Conservation (phyloP, 805 yeast species). For the Limtongia smithiae region DNA sequence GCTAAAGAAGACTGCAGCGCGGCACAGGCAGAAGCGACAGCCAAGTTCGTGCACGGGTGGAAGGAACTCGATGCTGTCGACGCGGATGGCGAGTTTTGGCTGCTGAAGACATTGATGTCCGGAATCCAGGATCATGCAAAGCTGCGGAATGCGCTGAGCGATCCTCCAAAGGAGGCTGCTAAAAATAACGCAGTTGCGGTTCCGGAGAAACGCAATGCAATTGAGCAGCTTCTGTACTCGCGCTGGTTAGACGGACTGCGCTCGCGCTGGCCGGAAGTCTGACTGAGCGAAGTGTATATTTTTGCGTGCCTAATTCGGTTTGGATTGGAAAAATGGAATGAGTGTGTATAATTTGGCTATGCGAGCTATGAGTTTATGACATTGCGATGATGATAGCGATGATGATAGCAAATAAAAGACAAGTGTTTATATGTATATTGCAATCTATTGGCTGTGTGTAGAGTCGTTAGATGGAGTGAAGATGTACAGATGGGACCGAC, state of each 20-base stretch:
- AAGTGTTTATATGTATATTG: no score
- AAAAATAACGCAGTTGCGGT: no score
- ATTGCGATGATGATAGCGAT: neutral
- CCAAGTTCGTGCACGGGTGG: slow-evolving; percentile 21
- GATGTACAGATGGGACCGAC: no score
- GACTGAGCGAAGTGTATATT: neutral
- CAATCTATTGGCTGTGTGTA: no score
- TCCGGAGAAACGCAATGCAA: slow-evolving; percentile 1
- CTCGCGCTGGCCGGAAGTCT: slow-evolving; percentile 26
- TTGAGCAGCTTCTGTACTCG: slow-evolving; percentile 28
- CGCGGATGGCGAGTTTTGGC: slow-evolving; percentile 18
- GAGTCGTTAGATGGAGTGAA: no score
- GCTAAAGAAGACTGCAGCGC: neutral
- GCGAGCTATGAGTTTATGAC: neutral
- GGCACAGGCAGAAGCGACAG: slow-evolving; percentile 17
- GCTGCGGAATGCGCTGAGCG: neutral
- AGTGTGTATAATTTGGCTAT: no score
- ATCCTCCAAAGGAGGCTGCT: no score
- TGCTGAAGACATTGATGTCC: slow-evolving; percentile 8
- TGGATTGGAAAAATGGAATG: no score
- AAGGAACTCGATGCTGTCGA: slow-evolving; percentile 20
- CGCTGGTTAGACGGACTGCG: slow-evolving; percentile 30
- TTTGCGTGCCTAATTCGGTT: neutral
- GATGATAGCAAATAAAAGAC: neutral
- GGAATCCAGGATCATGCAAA: slow-evolving; percentile 7